These are phyloP conservation scores for Chaetomiaceae sp. DNA, from an alignment of 2,329 filamentous ascomycete genomes.

Conservation along the genomic window DNA sequence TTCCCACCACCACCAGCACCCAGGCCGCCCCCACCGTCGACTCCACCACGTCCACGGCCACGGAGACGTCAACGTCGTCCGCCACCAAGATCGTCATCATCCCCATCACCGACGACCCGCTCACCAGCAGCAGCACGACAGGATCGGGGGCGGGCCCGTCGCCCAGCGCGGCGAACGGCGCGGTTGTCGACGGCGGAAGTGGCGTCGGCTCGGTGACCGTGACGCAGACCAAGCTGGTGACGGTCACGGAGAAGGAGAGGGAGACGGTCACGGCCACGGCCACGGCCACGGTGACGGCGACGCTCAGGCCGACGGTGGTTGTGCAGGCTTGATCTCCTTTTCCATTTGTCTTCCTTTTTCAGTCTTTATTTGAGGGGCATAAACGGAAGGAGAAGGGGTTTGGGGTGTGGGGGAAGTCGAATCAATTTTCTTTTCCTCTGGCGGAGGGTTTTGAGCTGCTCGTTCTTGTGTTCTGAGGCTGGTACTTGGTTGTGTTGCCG, in stretches of 20 bases:
- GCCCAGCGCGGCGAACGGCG: neutral
- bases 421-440: too few species aligned
- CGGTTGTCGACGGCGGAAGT: neutral
- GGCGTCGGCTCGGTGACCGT: slow-evolving; percentile 3
- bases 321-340: neutral
- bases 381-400: neutral
- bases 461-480: too few species aligned
- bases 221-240: neutral
- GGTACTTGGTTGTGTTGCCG: too few species aligned
- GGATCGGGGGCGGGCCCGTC: neutral
- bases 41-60: neutral
- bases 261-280: neutral
- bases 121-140: neutral
- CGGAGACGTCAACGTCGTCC: neutral
- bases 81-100: slow-evolving; percentile 9
- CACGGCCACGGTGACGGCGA: slow-evolving; percentile 11
- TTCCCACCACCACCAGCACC: neutral
- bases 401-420: too few species aligned
- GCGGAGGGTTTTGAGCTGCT: too few species aligned
- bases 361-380: neutral
- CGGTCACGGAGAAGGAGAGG: neutral
- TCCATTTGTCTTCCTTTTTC: neutral
- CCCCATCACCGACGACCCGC: slow-evolving; percentile 9
- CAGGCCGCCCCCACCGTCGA: neutral
- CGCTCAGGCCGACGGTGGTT: slow-evolving; percentile 8